Base-by-base conservation (phyloP, 2,329 filamentous ascomycete species). In the Aspergillus sp. region DNA sequence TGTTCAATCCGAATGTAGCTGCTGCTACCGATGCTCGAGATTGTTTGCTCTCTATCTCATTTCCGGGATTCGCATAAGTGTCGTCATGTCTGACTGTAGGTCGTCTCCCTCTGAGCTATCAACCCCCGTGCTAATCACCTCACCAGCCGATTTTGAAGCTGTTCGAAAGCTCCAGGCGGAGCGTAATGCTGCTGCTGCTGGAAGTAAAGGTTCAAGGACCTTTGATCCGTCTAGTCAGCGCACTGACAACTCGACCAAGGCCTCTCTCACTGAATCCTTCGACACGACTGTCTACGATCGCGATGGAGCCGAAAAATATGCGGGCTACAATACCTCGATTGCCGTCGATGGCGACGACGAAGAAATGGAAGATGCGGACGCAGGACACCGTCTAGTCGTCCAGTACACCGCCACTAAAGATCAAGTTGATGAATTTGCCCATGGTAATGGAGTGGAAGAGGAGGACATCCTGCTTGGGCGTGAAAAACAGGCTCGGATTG, bases 371-470 rank as follows among this genome's bases (percentile, higher is more conserved):
- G 88, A 89, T 66, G 82, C 72, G 44, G 85, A 87, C 65, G 83
- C 74, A n/a, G 74, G 87, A 56, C 81, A 86, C 59, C 82, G 88
- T 47, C 76, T 98, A 48, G 85, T 96, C 30, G 91, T 90, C 51
- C 93, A 97, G 69, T 98, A 98, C 70, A 98, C 93, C 31, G 93
- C 93, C 27, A 91, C 90, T 33, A 85, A 82, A 55, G 83, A 87
- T 40, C 89, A 96, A 71, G 90, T 98, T 62, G 88, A 95, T 64
- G 93, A 98, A 70, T 95, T 95, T 69, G 85, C 91, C 26, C 83
- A 81, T 42, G 90, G 90, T 43, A 77, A 78, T 49, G 90, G 88
- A 35, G 88, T 91, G 27, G 91, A 95, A 64, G 91, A 96, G 69
- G 89, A 91, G 46, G 94, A 98, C 60, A 85, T 91, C 6, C 75